Evolutionary conservation across 192 early-diverging fungal genomes (phyloP).

Genomic region (Funneliformis geosporum): DNA sequence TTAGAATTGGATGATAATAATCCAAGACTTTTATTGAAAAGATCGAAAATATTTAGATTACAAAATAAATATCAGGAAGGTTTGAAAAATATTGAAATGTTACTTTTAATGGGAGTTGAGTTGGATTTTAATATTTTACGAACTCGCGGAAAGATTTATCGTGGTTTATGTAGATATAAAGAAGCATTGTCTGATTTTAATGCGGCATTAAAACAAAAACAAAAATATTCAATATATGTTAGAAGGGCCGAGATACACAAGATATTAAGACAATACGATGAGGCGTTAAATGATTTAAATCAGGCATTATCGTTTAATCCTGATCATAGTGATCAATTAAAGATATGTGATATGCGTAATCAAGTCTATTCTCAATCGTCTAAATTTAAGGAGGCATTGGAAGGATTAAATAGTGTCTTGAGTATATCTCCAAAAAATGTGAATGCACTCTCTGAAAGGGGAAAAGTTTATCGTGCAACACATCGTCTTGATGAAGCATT

Average conservation of each 20-base stretch:
- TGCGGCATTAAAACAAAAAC: background rate
- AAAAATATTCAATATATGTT: background rate
- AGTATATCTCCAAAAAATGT: background rate
- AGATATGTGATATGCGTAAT: background rate
- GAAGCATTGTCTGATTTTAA: conserved; percentile 18
- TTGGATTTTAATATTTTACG: background rate
- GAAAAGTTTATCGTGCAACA: background rate
- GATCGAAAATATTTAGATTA: background rate
- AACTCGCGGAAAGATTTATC: conserved; percentile 2
- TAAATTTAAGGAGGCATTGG: conserved; percentile 13
- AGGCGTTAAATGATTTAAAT: conserved; percentile 5
- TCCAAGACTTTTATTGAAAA: background rate
- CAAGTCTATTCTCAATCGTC: background rate
- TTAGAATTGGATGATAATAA: background rate
- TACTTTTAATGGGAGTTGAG: background rate
- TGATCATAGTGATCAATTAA: background rate
- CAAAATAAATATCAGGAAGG: background rate
- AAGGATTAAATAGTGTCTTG: background rate
- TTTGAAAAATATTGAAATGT: conserved; percentile 1
- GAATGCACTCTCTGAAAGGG: background rate
- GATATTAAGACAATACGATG: background rate
- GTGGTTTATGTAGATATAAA: conserved; percentile 6
- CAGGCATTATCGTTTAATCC: background rate
- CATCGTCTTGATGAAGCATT: background rate
- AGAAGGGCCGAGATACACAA: background rate